These are phyloP conservation scores for Ophiobolus disseminans DNA, from an alignment of 2,329 filamentous ascomycete species.

Conservation along the genomic window DNA sequence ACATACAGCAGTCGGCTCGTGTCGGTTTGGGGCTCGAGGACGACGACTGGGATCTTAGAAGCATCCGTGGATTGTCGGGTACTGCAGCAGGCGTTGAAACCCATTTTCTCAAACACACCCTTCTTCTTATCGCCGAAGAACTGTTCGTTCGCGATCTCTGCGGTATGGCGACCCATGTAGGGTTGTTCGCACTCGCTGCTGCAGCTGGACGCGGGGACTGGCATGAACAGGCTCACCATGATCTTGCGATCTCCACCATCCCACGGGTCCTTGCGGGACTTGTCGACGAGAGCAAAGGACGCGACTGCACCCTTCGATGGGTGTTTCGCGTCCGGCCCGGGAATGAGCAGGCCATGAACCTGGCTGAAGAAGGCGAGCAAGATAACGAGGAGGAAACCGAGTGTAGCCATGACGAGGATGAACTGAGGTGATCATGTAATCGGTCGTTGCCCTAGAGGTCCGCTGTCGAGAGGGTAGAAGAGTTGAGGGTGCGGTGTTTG, in stretches of 20 bases:
- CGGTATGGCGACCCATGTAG: constrained; percentile 30
- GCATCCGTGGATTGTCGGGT: constrained; percentile 11
- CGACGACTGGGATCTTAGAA: constrained; percentile 30
- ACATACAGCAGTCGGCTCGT: constrained; percentile 55
- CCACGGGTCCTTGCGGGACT: constrained; percentile 10
- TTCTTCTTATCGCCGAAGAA: constrained; percentile 30
- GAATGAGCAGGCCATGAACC: constrained; percentile 12
- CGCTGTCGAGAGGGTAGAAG: neutral
- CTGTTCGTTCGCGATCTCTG: constrained; percentile 25
- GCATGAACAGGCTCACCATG: constrained; percentile 34
- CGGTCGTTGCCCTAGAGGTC: neutral
- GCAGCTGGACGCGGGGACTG: constrained; percentile 19
- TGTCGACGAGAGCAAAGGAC: constrained; percentile 18
- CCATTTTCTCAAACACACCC: constrained; percentile 28
- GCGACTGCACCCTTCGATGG: constrained; percentile 23
- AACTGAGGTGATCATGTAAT: too few relatives aligned
- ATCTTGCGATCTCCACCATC: constrained; percentile 14
- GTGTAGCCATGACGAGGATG: neutral
- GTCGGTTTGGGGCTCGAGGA: constrained; percentile 57
- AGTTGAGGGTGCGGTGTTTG: neutral
- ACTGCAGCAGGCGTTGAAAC: constrained; percentile 25
- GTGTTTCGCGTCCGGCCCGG: constrained; percentile 22
- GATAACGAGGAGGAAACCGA: neutral
- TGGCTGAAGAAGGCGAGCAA: constrained; percentile 1
- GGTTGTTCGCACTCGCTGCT: constrained; percentile 13